Evolutionary conservation across 73 alveolate genomes (phyloP), one percentile per base, ranked within the genome.

Genomic region (Paramecium tetraurelia): DNA sequence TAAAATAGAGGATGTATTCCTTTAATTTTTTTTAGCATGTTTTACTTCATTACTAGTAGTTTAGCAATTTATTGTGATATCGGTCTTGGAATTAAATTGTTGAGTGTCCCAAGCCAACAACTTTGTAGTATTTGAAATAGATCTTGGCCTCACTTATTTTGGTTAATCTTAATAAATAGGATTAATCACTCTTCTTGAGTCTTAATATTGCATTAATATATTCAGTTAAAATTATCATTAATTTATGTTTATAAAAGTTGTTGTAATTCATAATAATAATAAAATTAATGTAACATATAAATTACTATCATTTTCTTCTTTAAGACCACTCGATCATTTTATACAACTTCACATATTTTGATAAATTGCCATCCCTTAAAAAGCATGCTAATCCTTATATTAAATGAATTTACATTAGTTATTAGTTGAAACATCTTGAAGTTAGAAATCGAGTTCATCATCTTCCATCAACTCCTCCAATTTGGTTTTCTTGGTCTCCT

Each of bases 141-240:
- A 33, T 72, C 86, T 72, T 4, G 40, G 46, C n/a, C 59, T 33
- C 11, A 72, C 46, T 36, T 33, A 40, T 36, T 72, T 72, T 16
- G 86, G 86, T 36, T 40, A 20, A 20, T 72, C 57, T 72, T 72
- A 38, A 40, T 36, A 72, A 36, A 12, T 33, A 35, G 86, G 86
- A 72, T 72, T 72, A 35, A 72, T 38, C 86, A 72, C 86, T 72
- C 86, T 72, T 72, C 86, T 12, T 72, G 86, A 72, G 59, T 72
- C 59, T 72, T 72, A 72, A 72, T 72, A 72, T 4, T 35, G 59
- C 86, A 72, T 72, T 72, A 72, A 72, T 72, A 36, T 72, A 72
- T 72, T 72, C 86, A 72, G 86, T 72, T 72, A 72, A 72, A 36
- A 35, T 72, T 35, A 36, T 72, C 59, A 72, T 72, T 36, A 21